phyloP scores from a whole-genome alignment of 345 rosid species.

The Trapa incisa region DNA sequence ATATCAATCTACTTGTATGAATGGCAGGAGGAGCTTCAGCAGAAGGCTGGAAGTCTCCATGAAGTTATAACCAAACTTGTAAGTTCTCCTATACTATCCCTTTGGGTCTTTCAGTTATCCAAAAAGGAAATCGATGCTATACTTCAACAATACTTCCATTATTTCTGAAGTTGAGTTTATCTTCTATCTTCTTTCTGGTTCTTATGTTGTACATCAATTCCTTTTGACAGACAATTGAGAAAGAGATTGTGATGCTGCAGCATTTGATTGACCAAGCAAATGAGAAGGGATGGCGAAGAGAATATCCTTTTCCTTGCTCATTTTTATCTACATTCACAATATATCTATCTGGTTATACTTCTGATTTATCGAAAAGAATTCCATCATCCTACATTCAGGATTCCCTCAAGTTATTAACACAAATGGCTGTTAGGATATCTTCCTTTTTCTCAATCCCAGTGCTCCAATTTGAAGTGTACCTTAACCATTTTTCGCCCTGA shows the following conservation, averaged over 20 bases:
- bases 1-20: constrained; percentile 1
- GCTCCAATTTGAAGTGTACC: background rate
- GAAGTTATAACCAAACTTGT: constrained; percentile 39
- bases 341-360: background rate
- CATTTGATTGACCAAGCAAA: constrained; percentile 27
- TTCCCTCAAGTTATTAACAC: background rate
- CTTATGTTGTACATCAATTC: background rate
- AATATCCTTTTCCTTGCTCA: constrained; percentile 36
- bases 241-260: constrained; percentile 26
- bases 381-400: background rate
- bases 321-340: background rate
- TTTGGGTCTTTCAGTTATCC: background rate
- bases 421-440: background rate
- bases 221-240: constrained; percentile 29
- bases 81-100: constrained; percentile 10
- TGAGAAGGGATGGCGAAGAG: constrained; percentile 59
- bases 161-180: background rate
- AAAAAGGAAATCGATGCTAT: background rate
- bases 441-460: background rate
- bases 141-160: background rate
- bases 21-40: constrained; percentile 33
- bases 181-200: background rate
- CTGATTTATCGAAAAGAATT: background rate
- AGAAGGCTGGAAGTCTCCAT: constrained; percentile 39
- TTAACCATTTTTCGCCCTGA: constrained; percentile 18